Percentiles rank a stretch among this genome's conserved stretches.
phyloP scores from a whole-genome alignment of 495 filamentous ascomycete genomes.

The Talaromyces trachyspermus region DNA sequence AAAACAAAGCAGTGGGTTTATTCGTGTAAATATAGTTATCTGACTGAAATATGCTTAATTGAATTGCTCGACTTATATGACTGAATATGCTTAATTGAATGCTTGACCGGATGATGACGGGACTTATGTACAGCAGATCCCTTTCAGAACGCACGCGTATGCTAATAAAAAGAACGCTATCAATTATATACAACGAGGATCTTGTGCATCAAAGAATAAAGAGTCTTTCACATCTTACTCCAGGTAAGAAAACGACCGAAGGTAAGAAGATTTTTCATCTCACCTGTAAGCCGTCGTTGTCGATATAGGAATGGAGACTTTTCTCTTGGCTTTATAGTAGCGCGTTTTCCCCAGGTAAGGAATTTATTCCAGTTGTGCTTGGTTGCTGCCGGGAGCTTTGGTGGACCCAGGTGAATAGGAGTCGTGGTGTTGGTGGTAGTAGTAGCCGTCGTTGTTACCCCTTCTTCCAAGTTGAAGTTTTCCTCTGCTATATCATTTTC shows the following conservation, averaged over 20 bases:
- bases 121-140: slow-evolving; percentile 4
- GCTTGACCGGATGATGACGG: neutral
- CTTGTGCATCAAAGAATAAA: too few relatives aligned
- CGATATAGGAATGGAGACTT: slow-evolving; percentile 11
- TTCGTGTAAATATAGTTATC: too few relatives aligned
- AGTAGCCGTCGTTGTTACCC: too few relatives aligned
- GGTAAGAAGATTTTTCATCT: neutral
- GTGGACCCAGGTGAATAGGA: slow-evolving; percentile 24
- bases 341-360: slow-evolving; percentile 42
- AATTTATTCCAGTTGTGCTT: slow-evolving; percentile 42
- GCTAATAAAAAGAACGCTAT: slow-evolving; percentile 7
- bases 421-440: slow-evolving; percentile 5
- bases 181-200: slow-evolving; percentile 9
- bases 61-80: too few relatives aligned
- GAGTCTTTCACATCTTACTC: too few relatives aligned
- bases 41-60: too few relatives aligned
- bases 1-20: too few relatives aligned
- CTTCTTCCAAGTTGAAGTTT: too few relatives aligned
- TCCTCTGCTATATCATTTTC: too few relatives aligned
- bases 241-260: neutral
- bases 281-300: too few relatives aligned
- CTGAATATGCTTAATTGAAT: too few relatives aligned
- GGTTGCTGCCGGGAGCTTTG: slow-evolving; percentile 17
- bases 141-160: slow-evolving; percentile 3
- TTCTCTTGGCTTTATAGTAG: slow-evolving; percentile 38